A percentile compares a stretch with the other conserved stretches of the same genome.
Conservation (phyloP, 2,329 filamentous ascomycete genomes). For the Penicillium sp. region DNA sequence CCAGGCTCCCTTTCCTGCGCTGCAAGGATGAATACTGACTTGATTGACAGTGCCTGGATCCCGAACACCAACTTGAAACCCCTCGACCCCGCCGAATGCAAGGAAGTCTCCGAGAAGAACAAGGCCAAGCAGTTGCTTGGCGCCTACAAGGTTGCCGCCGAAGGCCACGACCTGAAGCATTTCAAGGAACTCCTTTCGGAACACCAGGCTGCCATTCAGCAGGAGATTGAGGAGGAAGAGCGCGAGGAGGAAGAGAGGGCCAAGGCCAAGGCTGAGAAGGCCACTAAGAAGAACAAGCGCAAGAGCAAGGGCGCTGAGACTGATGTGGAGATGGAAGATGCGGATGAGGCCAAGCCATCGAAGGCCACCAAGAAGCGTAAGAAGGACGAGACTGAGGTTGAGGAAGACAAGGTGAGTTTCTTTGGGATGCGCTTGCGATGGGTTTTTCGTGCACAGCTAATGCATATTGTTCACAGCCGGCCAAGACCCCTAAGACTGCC, state of each 20-base stretch:
- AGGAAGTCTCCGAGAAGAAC: slow-evolving; percentile 63
- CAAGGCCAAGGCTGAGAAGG: slow-evolving; percentile 57
- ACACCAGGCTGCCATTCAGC: slow-evolving; percentile 57
- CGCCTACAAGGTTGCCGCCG: slow-evolving; percentile 77
- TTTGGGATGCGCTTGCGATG: neutral
- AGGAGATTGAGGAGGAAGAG: slow-evolving; percentile 60
- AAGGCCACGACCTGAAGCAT: slow-evolving; percentile 73
- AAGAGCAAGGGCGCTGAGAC: slow-evolving; percentile 47
- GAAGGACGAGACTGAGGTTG: slow-evolving; percentile 67
- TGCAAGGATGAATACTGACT: slow-evolving; percentile 12
- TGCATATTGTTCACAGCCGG: slow-evolving; percentile 46
- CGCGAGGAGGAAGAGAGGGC: slow-evolving; percentile 26
- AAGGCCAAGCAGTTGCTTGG: slow-evolving; percentile 80
- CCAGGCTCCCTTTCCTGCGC: neutral
- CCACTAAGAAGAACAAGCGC: slow-evolving; percentile 44
- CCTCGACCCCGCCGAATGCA: slow-evolving; percentile 71
- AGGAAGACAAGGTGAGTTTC: slow-evolving; percentile 64
- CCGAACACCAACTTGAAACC: slow-evolving; percentile 79
- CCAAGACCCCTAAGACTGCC: slow-evolving; percentile 64
- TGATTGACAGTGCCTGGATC: slow-evolving; percentile 74
- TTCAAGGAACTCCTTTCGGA: slow-evolving; percentile 76
- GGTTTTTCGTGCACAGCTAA: neutral
- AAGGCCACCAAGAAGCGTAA: slow-evolving; percentile 77
- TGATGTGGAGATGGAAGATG: slow-evolving; percentile 57
- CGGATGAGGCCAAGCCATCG: slow-evolving; percentile 50